Percentiles rank a stretch among this genome's conserved stretches.
These are phyloP conservation scores for Vitis hybrid DNA, from an alignment of 177 flowering plant genomes.

Conservation along the genomic window DNA sequence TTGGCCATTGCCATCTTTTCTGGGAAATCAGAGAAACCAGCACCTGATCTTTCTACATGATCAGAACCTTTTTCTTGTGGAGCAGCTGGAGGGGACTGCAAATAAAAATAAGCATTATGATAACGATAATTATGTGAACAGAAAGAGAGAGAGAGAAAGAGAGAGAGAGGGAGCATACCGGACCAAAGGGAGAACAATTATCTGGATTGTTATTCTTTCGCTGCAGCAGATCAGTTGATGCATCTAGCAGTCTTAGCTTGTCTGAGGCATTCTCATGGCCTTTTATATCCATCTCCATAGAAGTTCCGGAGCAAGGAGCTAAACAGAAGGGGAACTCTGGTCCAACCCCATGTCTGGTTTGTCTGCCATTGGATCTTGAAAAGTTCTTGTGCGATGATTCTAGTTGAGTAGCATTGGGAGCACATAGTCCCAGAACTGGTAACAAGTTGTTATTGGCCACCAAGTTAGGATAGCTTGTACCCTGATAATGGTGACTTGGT, in stretches of 20 bases:
- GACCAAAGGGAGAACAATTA: constrained; percentile 38
- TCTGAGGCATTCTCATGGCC: constrained; percentile 36
- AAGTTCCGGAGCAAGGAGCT: constrained; percentile 30
- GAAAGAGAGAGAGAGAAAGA: not conserved
- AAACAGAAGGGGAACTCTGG: constrained; percentile 65
- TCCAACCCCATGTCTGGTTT: constrained; percentile 34
- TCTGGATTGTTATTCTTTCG: constrained; percentile 32
- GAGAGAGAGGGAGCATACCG: constrained; percentile 38
- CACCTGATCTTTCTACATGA: constrained; percentile 33
- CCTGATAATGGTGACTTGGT: constrained; percentile 31
- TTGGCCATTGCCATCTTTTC: constrained; percentile 54
- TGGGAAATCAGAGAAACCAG: constrained; percentile 46
- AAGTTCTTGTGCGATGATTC: constrained; percentile 46
- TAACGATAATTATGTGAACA: not conserved
- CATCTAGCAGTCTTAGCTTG: constrained; percentile 30
- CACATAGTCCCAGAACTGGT: constrained; percentile 88
- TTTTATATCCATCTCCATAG: constrained; percentile 32
- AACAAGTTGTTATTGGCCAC: constrained; percentile 39
- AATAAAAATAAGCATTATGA: constrained; percentile 7
- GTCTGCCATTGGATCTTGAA: constrained; percentile 41
- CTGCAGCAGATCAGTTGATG: constrained; percentile 36
- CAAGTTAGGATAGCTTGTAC: constrained; percentile 25
- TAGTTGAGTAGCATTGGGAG: constrained; percentile 69
- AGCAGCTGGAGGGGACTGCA: constrained; percentile 53
- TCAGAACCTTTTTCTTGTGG: constrained; percentile 41